Evolutionary conservation across 129 eudicot species (phyloP), one percentile per base, ranked within the genome.

Genomic region (Flaveria brownii): DNA sequence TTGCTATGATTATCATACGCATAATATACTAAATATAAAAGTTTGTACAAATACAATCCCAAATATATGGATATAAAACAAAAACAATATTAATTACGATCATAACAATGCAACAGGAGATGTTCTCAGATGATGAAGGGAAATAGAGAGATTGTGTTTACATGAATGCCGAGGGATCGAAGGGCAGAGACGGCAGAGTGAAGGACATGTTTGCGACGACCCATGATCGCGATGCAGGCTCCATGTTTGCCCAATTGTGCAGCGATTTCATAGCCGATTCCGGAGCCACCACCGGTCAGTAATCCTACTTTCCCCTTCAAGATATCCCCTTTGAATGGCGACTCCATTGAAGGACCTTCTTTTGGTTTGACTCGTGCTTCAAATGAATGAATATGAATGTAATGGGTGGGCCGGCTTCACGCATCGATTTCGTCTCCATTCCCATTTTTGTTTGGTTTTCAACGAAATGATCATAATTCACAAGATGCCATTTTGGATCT

Each of bases 211-310:
- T 78, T 84, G 6, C 88, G 82, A 60, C 86, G 81, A 61, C 91
- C 88, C 91, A 84, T 84, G 78, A 87, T 84, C 0, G 84, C 86
- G 36, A 87, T 81, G 3, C 76, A 78, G 43, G 88, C 86, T 78
- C 91, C 88, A 79, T 84, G 88, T 72, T 75, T 84, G 15, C 88
- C 91, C 52, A 84, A 33, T 55, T 87, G 79, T 1, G 79, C 81
- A 2, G 83, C 84, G 41, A 87, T 87, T 54, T 82, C 85, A 28
- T 81, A 84, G 49, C 88, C 91, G 16, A 87, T 87, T 25, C 91
- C 91, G 13, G 88, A 81, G 14, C 88, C 91, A 8, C 91, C 91
- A 14, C 91, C 91, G 15, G 91, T 87, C 42, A 87, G 43, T 50
- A 84, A 55, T 16, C 86, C 84, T 23, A 87, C 91, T 66, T 84